These are phyloP conservation scores for Oryza nivara DNA, from an alignment of 176 grass and related monocot species.

Conservation along the genomic window DNA sequence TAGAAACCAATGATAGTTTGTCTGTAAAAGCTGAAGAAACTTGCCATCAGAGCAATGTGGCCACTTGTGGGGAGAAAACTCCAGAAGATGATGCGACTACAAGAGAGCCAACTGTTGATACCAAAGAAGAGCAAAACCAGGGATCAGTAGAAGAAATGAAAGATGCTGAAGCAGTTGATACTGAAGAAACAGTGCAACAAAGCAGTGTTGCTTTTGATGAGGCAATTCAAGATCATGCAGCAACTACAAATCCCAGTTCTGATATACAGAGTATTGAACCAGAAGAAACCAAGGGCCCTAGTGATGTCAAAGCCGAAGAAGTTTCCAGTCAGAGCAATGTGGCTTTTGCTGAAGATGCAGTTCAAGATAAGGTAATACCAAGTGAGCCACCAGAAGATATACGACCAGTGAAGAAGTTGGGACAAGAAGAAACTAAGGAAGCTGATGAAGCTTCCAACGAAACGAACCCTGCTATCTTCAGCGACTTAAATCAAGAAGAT, in stretches of 20 bases:
- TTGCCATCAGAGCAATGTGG: conserved; percentile 19
- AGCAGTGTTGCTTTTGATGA: conserved; percentile 35
- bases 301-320: conserved; percentile 36
- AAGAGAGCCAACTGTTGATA: conserved; percentile 6
- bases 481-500: conserved; percentile 17
- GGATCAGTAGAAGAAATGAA: conserved; percentile 34
- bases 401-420: conserved; percentile 24
- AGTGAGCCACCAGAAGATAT: conserved; percentile 19
- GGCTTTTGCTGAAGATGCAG: conserved; percentile 27
- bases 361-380: conserved; percentile 16
- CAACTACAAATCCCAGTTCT: conserved; percentile 3
- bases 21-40: conserved; percentile 29
- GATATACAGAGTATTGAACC: conserved; percentile 18
- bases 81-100: conserved; percentile 4
- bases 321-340: conserved; percentile 14
- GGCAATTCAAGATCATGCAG: conserved; percentile 21
- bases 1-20: conserved; percentile 21
- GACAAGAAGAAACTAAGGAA: conserved; percentile 30
- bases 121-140: conserved; percentile 32
- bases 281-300: conserved; percentile 28
- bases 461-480: neutral
- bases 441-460: conserved; percentile 24
- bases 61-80: conserved; percentile 22
- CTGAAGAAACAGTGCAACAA: conserved; percentile 17
- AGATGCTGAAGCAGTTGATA: conserved; percentile 23